Evolutionary conservation across 2,329 filamentous ascomycete genomes (phyloP), one percentile per base, ranked within the genome.

Genomic region (Cladosporium sp.): DNA sequence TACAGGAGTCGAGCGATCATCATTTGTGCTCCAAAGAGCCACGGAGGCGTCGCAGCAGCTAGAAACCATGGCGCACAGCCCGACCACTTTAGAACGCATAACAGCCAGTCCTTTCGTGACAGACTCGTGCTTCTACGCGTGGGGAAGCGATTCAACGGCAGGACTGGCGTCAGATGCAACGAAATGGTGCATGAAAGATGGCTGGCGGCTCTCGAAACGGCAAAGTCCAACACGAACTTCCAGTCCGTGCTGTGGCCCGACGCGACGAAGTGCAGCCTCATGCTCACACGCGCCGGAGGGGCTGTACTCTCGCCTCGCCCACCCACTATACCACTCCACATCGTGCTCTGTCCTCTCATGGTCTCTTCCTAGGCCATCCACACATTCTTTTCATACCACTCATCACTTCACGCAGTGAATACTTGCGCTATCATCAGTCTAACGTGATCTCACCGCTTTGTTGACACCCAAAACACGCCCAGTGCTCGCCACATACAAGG

Each of bases 21-120:
- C 40, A 46, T 46, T 46, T 46, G n/a, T 46, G 40, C 40, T 12
- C n/a, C n/a, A 33, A 33, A 21, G 29, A 55, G 12, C 33, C 18
- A 29, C 18, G 18, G 52, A 55, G 52, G 52, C 52, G 28, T 33
- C 28, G 52, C 52, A 23, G 29, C 18, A 31, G 6, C 28, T 18
- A 31, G 52, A 31, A 29, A 55, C 52, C 35, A 59, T 35, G n/a
- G 35, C 56, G 33, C 37, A 23, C 37, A 44, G 56, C 37, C 55
- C 56, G 26, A 35, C 26, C 12, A 59, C 23, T n/a, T 10, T 5
- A 14, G 23, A 31, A 23, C 40, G 28, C 44, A 11, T 52, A 26
- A 37, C 29, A 33, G 50, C 61, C 61, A 63, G 61, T 63, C 61
- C 61, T 63, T 63, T 63, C 61, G 61, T 46, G 61, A 35, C 61